These are phyloP conservation scores for Solanum paucissectum DNA, from an alignment of 257 asterid species.

Conservation along the genomic window DNA sequence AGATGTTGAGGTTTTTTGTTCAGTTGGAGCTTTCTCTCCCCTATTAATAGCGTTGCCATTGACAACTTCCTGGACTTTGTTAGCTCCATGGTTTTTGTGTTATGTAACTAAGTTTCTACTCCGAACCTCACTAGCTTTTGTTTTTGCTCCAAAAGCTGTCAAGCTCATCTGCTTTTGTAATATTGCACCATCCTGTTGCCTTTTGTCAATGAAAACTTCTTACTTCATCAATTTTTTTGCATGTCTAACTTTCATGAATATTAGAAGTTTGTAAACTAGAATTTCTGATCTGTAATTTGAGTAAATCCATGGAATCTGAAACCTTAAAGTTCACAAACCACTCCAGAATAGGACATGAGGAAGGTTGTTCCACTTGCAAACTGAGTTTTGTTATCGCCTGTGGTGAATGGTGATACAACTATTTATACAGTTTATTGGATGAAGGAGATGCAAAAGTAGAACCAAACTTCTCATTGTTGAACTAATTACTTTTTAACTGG, in stretches of 20 bases:
- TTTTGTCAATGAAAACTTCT: no score
- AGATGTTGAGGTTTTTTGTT: no score
- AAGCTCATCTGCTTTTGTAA: no score
- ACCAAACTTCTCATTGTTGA: neutral
- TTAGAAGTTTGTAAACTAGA: constrained; percentile 1
- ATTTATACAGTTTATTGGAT: no score
- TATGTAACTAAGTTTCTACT: no score
- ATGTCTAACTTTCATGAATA: no score
- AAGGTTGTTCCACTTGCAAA: neutral
- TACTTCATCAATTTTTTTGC: no score
- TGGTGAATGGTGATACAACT: neutral
- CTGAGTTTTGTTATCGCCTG: neutral
- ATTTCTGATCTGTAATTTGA: constrained; percentile 1
- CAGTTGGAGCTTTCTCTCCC: neutral
- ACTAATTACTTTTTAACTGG: neutral
- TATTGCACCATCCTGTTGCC: no score
- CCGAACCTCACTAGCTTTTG: no score
- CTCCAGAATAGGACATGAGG: neutral
- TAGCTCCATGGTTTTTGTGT: no score
- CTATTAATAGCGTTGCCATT: neutral
- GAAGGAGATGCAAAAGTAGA: neutral
- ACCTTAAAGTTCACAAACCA: neutral
- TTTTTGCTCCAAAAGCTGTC: no score
- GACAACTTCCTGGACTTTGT: neutral
- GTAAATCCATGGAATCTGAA: constrained; percentile 3